phyloP scores from a whole-genome alignment of 1,139 yeast species.

The Saccharomycopsis hybrid region DNA sequence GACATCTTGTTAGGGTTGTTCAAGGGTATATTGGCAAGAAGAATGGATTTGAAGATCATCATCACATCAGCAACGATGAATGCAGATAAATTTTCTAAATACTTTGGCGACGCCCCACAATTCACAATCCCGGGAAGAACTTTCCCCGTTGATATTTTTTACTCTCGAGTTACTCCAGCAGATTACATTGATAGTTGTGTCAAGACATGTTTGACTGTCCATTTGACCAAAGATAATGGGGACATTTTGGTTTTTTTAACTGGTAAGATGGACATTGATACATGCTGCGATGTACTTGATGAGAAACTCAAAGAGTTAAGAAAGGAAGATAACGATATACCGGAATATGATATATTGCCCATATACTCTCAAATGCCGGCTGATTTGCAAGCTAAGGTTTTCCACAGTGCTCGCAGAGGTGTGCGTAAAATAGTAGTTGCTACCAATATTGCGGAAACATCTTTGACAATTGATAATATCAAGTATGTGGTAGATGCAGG shows the following conservation, averaged over 20 bases:
- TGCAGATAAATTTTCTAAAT: slow-evolving; percentile 69
- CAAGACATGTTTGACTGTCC: slow-evolving; percentile 72
- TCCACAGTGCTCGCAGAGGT: slow-evolving; percentile 46
- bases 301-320: slow-evolving; percentile 53
- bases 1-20: slow-evolving; percentile 80
- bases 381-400: slow-evolving; percentile 76
- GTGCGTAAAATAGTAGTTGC: slow-evolving; percentile 83
- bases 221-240: slow-evolving; percentile 61
- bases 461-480: slow-evolving; percentile 88
- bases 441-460: slow-evolving; percentile 94
- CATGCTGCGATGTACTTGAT: slow-evolving; percentile 61
- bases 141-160: slow-evolving; percentile 77
- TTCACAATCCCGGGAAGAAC: slow-evolving; percentile 89
- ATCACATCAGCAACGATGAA: slow-evolving; percentile 95
- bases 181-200: slow-evolving; percentile 91
- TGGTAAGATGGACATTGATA: slow-evolving; percentile 94
- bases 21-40: slow-evolving; percentile 47
- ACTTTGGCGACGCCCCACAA: slow-evolving; percentile 84
- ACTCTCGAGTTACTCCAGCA: slow-evolving; percentile 51
- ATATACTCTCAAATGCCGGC: slow-evolving; percentile 87
- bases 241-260: slow-evolving; percentile 93
- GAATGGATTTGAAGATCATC: slow-evolving; percentile 73
- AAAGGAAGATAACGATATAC: slow-evolving; percentile 38
- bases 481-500: slow-evolving; percentile 85
- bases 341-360: slow-evolving; percentile 67